A percentile compares a stretch with the other conserved stretches of the same genome.
phyloP scores from a whole-genome alignment of 352 stramenopile species.

The Hyphochytrium catenoides region DNA sequence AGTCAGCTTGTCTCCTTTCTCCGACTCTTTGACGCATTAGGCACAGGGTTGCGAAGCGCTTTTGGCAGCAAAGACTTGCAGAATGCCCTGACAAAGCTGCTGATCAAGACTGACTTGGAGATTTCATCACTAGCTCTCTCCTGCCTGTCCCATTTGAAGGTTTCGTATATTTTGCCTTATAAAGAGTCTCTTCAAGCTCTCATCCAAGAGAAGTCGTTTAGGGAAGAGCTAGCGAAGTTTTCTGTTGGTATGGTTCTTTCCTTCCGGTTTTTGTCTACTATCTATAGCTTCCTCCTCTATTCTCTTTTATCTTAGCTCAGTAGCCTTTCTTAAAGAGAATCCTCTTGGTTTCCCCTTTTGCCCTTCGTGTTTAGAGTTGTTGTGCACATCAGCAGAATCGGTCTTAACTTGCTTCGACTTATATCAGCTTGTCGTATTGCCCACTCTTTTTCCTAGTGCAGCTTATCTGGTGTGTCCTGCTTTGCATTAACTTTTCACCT shows the following conservation, averaged over 20 bases:
- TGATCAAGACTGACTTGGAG: constrained; percentile 64
- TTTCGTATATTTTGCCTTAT: constrained; percentile 51
- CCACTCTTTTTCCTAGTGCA: no score
- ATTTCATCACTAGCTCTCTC: constrained; percentile 57
- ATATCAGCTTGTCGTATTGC: no score
- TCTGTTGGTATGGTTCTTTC: constrained; percentile 38
- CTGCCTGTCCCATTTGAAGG: constrained; percentile 57
- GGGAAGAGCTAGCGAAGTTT: constrained; percentile 69
- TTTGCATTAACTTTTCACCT: no score
- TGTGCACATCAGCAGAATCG: no score
- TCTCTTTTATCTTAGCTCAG: no score
- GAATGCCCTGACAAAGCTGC: constrained; percentile 52
- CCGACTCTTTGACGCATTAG: constrained; percentile 47
- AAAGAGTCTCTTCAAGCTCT: constrained; percentile 56
- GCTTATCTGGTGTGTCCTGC: no score
- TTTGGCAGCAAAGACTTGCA: constrained; percentile 49
- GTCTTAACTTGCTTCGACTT: no score
- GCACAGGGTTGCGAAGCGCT: constrained; percentile 58
- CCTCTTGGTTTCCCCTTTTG: no score
- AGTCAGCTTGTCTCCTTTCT: constrained; percentile 51
- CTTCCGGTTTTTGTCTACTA: no score
- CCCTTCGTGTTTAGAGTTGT: no score
- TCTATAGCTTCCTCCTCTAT: no score
- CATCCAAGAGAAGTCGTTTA: constrained; percentile 43
- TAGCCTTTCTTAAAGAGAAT: no score